These are phyloP conservation scores for Yarrowia porcina DNA, from an alignment of 805 yeast genomes.

Conservation along the genomic window DNA sequence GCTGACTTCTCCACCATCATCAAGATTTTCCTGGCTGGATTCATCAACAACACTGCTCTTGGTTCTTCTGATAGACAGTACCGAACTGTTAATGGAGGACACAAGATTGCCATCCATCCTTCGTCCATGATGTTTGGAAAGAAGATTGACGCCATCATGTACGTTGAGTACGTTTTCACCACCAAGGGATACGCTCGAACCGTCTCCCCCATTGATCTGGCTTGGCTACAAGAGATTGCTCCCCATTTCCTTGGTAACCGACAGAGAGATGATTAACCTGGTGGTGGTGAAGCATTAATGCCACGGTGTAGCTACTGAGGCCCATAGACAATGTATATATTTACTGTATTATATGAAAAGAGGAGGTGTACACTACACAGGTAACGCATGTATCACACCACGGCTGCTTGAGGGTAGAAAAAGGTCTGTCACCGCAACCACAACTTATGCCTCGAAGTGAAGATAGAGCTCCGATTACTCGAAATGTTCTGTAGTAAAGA, in stretches of 20 bases:
- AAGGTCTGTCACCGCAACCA: no score
- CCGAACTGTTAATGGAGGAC: slow-evolving; percentile 77
- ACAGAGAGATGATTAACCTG: background rate
- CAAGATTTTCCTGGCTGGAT: slow-evolving; percentile 80
- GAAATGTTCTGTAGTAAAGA: no score
- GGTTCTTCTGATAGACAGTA: slow-evolving; percentile 94
- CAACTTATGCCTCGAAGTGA: no score
- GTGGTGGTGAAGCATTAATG: no score
- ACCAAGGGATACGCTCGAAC: slow-evolving; percentile 88
- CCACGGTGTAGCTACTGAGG: background rate
- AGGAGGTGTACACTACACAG: no score
- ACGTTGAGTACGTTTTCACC: slow-evolving; percentile 90
- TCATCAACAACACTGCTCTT: slow-evolving; percentile 82
- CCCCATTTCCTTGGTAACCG: slow-evolving; percentile 54
- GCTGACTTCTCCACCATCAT: slow-evolving; percentile 41
- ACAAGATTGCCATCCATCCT: slow-evolving; percentile 83
- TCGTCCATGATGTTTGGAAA: slow-evolving; percentile 83
- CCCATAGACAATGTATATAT: background rate
- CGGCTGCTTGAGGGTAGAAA: no score
- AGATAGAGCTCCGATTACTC: no score
- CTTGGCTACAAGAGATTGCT: slow-evolving; percentile 82
- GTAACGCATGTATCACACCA: no score
- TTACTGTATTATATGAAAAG: no score
- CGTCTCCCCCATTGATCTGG: slow-evolving; percentile 75
- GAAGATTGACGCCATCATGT: slow-evolving; percentile 83